Evolutionary conservation across 2,329 filamentous ascomycete species (phyloP), one percentile per base, ranked within the genome.

Genomic region (Nectriaceae sp.): DNA sequence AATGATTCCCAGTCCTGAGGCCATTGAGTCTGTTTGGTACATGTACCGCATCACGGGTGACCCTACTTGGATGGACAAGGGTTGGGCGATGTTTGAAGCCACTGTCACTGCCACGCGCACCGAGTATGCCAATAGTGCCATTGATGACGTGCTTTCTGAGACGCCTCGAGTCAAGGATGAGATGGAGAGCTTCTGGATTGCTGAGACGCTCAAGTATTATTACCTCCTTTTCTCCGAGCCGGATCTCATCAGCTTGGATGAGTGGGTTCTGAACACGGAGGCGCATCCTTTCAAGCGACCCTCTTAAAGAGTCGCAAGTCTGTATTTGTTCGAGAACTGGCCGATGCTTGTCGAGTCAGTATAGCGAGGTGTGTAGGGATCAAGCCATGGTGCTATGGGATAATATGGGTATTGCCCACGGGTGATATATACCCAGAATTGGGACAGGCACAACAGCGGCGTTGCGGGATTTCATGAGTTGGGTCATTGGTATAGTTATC

Each of bases 161-260:
- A 66, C 75, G 16, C 69, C 76, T 1, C 61, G 60, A 10, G 71
- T 77, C 46, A 65, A 69, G 33, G 82, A 91, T 65, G 75, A 77
- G 57, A 92, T 93, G 88, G 88, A 96, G 73, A 92, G 88, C 63
- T 96, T 95, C 69, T 96, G 91, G 89, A 76, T 90, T 52, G 88
- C 88, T 3, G 91, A 96, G 76, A 96, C 90, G 35, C 74, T 96
- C 59, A 97, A 96, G 75, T 96, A 96, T 65, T 96, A 94, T 57
- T 96, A 90, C 66, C 69, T 96, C 47, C 76, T 96, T 42, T 96
- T 89, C 66, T 83, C 83, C 19, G 70, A 84, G 47, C 85, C 87
- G 0, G 75, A 78, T 42, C 70, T 86, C n/a, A 71, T 88, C 35
- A 87, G 79, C 61, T 70, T 89, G 47, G 85, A 89, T 65, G 82